Evolutionary conservation across 495 filamentous ascomycete species (phyloP).

Genomic region (Trichoderma asperelloides): DNA sequence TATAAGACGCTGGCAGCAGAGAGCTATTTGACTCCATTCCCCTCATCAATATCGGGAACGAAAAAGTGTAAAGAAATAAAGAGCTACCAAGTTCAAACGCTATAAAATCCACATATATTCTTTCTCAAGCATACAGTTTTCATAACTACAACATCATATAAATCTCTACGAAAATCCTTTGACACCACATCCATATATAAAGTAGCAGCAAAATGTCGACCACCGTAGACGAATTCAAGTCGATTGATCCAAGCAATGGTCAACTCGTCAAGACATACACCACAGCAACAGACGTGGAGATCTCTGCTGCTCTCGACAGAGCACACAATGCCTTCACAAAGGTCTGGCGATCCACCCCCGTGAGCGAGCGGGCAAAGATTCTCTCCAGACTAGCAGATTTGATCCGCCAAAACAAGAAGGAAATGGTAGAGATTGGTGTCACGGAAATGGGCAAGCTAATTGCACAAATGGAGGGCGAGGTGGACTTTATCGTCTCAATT

Average conservation of each 20-base stretch:
- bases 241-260: not conserved
- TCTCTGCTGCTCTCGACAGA: conserved; percentile 2
- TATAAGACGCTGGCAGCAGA: no score
- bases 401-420: not conserved
- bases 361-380: not conserved
- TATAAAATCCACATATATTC: no score
- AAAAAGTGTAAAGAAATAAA: no score
- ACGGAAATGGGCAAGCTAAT: conserved; percentile 4
- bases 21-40: no score
- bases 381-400: not conserved
- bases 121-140: no score
- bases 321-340: not conserved
- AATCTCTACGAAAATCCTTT: not conserved
- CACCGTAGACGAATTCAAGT: not conserved
- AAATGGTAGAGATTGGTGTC: not conserved
- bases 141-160: not conserved
- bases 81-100: no score
- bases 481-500: not conserved
- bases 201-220: not conserved
- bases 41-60: no score
- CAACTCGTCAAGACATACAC: not conserved
- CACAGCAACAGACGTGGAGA: not conserved
- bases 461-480: conserved; percentile 2
- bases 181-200: not conserved
- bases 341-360: not conserved